A percentile compares a stretch with the other conserved stretches of the same genome.
phyloP scores from a whole-genome alignment of 2,329 filamentous ascomycete genomes.

The Pezicula neosporulosa region DNA sequence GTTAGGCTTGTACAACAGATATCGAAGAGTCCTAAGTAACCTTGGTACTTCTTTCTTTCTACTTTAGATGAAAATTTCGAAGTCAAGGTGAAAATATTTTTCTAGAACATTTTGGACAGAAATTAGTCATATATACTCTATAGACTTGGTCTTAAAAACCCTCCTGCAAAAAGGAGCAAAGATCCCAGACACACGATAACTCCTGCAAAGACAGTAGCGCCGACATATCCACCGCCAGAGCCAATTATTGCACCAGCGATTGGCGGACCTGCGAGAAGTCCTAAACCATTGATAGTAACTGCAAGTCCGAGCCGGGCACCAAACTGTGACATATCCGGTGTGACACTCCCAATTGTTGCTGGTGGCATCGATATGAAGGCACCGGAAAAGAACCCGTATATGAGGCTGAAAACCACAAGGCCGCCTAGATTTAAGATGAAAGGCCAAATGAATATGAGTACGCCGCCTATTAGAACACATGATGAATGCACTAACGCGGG shows the following conservation, averaged over 20 bases:
- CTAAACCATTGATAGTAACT: slow-evolving; percentile 4
- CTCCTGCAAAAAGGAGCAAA: not conserved
- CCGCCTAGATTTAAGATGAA: slow-evolving; percentile 41
- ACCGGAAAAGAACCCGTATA: slow-evolving; percentile 62
- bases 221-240: slow-evolving; percentile 1
- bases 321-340: slow-evolving; percentile 8
- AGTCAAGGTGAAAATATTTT: too few relatives aligned
- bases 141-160: not conserved
- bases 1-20: too few relatives aligned
- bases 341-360: slow-evolving; percentile 4
- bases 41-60: too few relatives aligned
- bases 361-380: slow-evolving; percentile 28
- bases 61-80: too few relatives aligned
- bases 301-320: slow-evolving; percentile 9
- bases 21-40: too few relatives aligned
- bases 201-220: slow-evolving; percentile 4
- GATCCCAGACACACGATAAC: not conserved
- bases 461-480: slow-evolving; percentile 38
- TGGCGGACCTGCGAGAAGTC: slow-evolving; percentile 7
- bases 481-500: slow-evolving; percentile 18
- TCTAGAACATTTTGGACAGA: too few relatives aligned
- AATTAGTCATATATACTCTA: too few relatives aligned
- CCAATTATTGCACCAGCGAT: slow-evolving; percentile 12
- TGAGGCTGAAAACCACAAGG: slow-evolving; percentile 58
- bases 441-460: slow-evolving; percentile 54